Percentiles rank a stretch among this genome's conserved stretches.
Evolutionary conservation across 208 protist genomes (phyloP).

Genomic region (Trypanosoma avium): DNA sequence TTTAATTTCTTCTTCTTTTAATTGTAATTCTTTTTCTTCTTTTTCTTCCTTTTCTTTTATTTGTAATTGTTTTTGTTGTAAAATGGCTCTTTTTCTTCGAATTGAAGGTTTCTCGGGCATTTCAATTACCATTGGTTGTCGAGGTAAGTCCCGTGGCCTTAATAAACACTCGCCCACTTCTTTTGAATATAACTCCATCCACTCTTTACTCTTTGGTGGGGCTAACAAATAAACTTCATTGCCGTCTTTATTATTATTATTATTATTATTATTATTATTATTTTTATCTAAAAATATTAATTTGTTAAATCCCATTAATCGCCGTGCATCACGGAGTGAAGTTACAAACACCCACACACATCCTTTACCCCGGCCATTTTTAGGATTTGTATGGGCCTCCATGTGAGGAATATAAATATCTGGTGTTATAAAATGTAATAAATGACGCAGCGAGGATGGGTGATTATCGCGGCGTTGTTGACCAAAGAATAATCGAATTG

Average conservation of each 20-base stretch:
- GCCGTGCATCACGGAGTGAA: constrained; percentile 9
- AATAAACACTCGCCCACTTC: not conserved
- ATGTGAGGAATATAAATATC: constrained; percentile 24
- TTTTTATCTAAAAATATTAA: constrained; percentile 24
- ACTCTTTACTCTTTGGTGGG: constrained; percentile 12
- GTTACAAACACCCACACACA: constrained; percentile 27
- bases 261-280: too few relatives aligned
- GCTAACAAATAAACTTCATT: constrained; percentile 22
- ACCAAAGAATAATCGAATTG: constrained; percentile 27
- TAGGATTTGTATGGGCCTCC: constrained; percentile 23
- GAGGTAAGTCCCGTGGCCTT: constrained; percentile 14
- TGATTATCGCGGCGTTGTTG: constrained; percentile 29
- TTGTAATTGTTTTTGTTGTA: not conserved
- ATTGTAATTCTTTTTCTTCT: not conserved
- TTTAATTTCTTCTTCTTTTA: not conserved
- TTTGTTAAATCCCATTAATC: constrained; percentile 19
- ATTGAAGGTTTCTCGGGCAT: constrained; percentile 7
- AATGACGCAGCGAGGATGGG: constrained; percentile 19
- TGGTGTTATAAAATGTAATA: constrained; percentile 21
- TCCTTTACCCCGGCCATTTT: constrained; percentile 20
- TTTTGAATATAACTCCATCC: constrained; percentile 18
- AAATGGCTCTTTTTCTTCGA: not conserved
- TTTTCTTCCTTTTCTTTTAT: not conserved
- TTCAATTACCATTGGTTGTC: constrained; percentile 27
- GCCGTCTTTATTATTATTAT: not conserved